phyloP scores from a whole-genome alignment of 257 asterid genomes.

The Lantana camara region DNA sequence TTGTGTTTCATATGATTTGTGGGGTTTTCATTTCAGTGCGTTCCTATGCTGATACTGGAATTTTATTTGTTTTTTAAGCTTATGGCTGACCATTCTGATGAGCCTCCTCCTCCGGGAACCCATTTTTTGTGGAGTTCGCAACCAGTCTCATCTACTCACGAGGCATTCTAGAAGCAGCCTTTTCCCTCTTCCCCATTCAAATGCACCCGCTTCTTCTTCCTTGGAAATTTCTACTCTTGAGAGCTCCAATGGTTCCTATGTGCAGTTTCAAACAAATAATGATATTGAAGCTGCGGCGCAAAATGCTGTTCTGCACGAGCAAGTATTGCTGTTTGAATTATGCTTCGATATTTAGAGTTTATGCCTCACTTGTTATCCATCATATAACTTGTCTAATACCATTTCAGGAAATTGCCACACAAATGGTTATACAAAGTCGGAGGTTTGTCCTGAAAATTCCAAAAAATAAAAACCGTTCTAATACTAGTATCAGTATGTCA shows the following conservation, averaged over 20 bases:
- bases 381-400: conserved; percentile 21
- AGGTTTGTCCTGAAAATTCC: conserved; percentile 57
- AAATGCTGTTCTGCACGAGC: conserved; percentile 83
- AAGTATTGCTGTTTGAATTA: conserved; percentile 48
- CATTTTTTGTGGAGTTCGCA: conserved; percentile 36
- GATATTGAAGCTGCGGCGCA: conserved; percentile 81
- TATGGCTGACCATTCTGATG: conserved; percentile 51
- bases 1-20: no score
- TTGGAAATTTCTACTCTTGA: no score
- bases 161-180: conserved; percentile 32
- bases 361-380: conserved; percentile 21
- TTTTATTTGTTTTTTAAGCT: conserved; percentile 28
- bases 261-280: conserved; percentile 37
- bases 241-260: conserved; percentile 39
- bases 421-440: conserved; percentile 75
- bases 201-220: no score
- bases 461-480: background rate
- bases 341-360: conserved; percentile 20
- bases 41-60: conserved; percentile 15
- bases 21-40: no score
- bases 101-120: conserved; percentile 58
- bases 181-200: conserved; percentile 44
- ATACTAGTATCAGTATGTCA: conserved; percentile 10
- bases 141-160: conserved; percentile 28
- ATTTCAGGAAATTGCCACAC: conserved; percentile 86